These are phyloP conservation scores for Endogone sp. DNA, from an alignment of 192 early-diverging fungal genomes.

Conservation along the genomic window DNA sequence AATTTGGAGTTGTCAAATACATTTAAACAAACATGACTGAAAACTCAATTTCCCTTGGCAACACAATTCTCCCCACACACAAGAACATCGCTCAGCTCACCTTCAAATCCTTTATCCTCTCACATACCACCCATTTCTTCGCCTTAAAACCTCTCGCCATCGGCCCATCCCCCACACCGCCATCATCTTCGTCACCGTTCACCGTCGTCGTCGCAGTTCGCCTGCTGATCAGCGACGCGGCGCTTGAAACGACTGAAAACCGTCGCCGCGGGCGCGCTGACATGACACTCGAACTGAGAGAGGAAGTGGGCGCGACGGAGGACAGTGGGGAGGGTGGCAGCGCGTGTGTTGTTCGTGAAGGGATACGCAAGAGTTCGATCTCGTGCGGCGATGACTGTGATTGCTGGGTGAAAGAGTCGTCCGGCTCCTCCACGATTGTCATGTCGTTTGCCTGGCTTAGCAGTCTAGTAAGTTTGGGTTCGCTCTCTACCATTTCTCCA, in stretches of 20 bases:
- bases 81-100: neutral
- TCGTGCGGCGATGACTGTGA: neutral
- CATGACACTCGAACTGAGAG: neutral
- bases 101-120: neutral
- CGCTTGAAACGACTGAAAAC: neutral
- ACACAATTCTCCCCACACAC: neutral
- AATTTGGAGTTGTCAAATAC: neutral
- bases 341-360: no score
- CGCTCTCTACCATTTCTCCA: neutral
- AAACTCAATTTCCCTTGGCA: neutral
- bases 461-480: neutral
- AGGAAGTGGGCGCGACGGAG: neutral
- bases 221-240: neutral
- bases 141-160: neutral
- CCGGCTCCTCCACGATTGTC: neutral
- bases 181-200: neutral
- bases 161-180: neutral
- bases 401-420: no score
- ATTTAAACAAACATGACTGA: neutral
- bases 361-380: no score
- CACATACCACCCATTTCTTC: neutral
- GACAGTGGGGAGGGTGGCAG: neutral
- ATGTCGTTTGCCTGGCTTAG: neutral
- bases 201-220: neutral
- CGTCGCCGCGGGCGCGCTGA: no score